These are phyloP conservation scores for Barbarea vulgaris DNA, from an alignment of 345 rosid genomes.

Conservation along the genomic window DNA sequence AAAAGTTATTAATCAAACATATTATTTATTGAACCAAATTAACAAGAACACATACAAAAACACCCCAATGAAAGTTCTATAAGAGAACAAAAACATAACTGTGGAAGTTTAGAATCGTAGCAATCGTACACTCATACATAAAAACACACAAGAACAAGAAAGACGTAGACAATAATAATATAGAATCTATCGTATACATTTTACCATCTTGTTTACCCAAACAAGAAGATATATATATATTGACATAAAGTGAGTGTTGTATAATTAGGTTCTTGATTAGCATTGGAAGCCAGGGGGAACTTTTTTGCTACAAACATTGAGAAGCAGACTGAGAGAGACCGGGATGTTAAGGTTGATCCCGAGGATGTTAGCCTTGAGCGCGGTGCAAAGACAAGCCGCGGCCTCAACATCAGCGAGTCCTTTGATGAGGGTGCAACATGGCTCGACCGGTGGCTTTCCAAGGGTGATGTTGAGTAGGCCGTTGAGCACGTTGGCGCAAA, in stretches of 20 bases:
- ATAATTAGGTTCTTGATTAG: constrained; percentile 31
- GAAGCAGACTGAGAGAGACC: constrained; percentile 46
- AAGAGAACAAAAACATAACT: constrained; percentile 2
- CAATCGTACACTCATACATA: constrained; percentile 5
- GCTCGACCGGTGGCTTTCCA: constrained; percentile 47
- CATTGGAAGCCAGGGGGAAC: constrained; percentile 50
- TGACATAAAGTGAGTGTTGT: constrained; percentile 5
- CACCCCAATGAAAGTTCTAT: constrained; percentile 14
- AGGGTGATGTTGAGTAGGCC: constrained; percentile 45
- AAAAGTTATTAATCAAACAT: background rate
- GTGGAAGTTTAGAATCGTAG: background rate
- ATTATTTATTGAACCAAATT: constrained; percentile 20
- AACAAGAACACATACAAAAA: constrained; percentile 16
- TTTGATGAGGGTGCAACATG: constrained; percentile 49
- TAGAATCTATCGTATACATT: background rate
- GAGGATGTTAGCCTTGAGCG: constrained; percentile 50
- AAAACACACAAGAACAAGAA: constrained; percentile 15
- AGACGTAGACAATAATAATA: background rate
- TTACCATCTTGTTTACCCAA: constrained; percentile 4
- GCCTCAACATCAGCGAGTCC: constrained; percentile 58
- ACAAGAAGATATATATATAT: constrained; percentile 21
- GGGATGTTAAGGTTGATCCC: constrained; percentile 54
- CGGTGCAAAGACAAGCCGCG: constrained; percentile 63
- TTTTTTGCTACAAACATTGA: constrained; percentile 47
- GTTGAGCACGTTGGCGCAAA: constrained; percentile 48